Evolutionary conservation across 2,329 filamentous ascomycete species (phyloP), one percentile per base, ranked within the genome.

Genomic region (Boeremia exigua): DNA sequence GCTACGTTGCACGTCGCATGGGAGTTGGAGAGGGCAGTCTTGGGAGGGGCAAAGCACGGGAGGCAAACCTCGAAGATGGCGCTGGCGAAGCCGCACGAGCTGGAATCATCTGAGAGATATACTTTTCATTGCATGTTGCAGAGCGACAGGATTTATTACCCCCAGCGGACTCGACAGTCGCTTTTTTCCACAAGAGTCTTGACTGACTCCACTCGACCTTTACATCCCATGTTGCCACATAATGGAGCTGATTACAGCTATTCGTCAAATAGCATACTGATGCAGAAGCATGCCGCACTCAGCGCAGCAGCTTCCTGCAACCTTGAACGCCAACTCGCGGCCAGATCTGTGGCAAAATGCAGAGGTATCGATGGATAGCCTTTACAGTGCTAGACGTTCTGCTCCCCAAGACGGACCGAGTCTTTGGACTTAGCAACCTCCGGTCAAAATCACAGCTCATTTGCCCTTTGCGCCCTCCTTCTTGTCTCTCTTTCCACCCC

Each of bases 1-100:
- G 93, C 61, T 99, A 99, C 73, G 95, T 99, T 17, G 94, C 95
- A 4, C 86, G 90, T 58, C 83, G 95, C 53, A 99, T 99, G 95
- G 94, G 95, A 11, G 94, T 99, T 9, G 94, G 94, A 11, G 92
- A 96, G 75, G 90, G 90, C 69, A 89, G 83, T 8, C 73, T 84
- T 25, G 82, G 81, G 8, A 81, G 84, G 68, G 86, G 85, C 28
- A 85, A 85, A 72, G 78, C 79, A 39, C 81, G 83, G 45, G 80
- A 80, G 58, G 79, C 79, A 50, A 79, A 81, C 33, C 78, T 86
- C 47, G 83, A 87, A 54, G 81, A 79, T 58, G 82, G 83, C 19
- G 85, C 81, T 39, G 85, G 85, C 8, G 85, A 87, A 72, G 85
- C 82, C 51, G 86, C 85, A 34, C 79, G 86, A 61, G 86, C 84